Evolutionary conservation across 441 rosid species (phyloP), one percentile per base, ranked within the genome.

Genomic region (Omphalea diandra): DNA sequence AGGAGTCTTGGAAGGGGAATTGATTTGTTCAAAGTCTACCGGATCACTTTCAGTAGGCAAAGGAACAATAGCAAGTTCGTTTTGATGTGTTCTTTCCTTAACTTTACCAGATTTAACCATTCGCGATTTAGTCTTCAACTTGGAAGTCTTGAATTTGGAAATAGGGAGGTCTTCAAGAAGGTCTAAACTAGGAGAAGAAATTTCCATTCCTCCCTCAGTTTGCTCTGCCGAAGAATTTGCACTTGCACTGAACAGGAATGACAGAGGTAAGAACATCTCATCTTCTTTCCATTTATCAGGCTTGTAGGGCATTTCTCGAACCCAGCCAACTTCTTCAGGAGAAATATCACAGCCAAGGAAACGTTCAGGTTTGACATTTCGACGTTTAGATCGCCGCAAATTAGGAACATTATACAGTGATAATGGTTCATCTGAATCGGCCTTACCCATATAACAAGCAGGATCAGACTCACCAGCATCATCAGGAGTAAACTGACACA

Each of bases 301-400:
- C 77, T 67, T 84, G 69, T 69, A 75, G 32, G 91, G 83, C 80
- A 82, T 76, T 63, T 60, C 47, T 62, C 83, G 79, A 62, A 83
- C 81, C 84, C 87, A 83, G 43, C 76, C 75, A 55, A 70, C 77
- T 29, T 74, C 59, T 29, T 81, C 87, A 32, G 79, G 53, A 63
- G 79, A 10, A 71, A 58, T n/a, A 62, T 86, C 91, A 55, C 88
- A 77, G 27, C 86, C 97, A 3, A 76, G 54, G 73, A 78, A 90
- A 53, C 90, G 91, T 7, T 94, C 94, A 2, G 97, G 99, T 54
- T 79, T 83, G 40, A 89, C 69, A 58, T 80, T 79, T 79, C 94
- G 79, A 68, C 97, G 93, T 77, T 88, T 90, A 56, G 98, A 92
- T 66, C 97, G 83, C 60, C 98, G 81, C 76, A 94, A 72, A 52